Base-by-base conservation (phyloP, 441 rosid genomes). In the Bruguiera hainesii region DNA sequence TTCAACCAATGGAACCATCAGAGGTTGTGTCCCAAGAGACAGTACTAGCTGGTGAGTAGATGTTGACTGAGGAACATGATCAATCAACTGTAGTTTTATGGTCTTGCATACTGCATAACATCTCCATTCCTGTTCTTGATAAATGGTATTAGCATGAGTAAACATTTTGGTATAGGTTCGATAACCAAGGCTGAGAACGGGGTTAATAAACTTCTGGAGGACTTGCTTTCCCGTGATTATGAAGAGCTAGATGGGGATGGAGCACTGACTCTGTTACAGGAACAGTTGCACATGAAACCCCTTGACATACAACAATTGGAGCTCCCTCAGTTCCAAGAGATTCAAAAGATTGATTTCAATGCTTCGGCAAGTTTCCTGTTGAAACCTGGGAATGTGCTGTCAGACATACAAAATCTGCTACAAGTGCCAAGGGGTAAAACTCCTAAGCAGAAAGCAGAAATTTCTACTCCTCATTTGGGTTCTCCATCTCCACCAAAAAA, bases 211-310 rank as follows among this genome's bases (percentile, higher is more conserved):
- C 76, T 89, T 75, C 62, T 89, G 74, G 85, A 76, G 67, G 79
- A 83, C 55, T 69, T 89, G 79, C 88, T 91, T 70, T 66, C 89
- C 33, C 48, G 49, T 67, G 76, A 64, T 66, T 77, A 49, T 65
- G 89, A 80, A 75, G 87, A 83, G 58, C 84, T 85, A 48, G 90
- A 81, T 67, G 89, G 85, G 68, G 92, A 84, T 72, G 84, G 79
- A 31, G 82, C 84, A 11, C 26, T 82, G 66, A 75, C 52, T 71
- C 80, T 87, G 66, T 75, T 91, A 61, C 81, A 81, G 71, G 85
- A 87, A 65, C 74, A 30, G 52, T 82, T 95, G 81, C 84, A 86
- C 76, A 79, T 91, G 59, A 83, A 85, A 77, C 78, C 89, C 66
- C 64, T 82, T 73, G 66, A 71, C 67, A 42, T 81, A 28, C 78